A percentile compares a stretch with the other conserved stretches of the same genome.
These are phyloP conservation scores for Kwoniella bestiolae DNA, from an alignment of 768 basidiomycete species.

Conservation along the genomic window DNA sequence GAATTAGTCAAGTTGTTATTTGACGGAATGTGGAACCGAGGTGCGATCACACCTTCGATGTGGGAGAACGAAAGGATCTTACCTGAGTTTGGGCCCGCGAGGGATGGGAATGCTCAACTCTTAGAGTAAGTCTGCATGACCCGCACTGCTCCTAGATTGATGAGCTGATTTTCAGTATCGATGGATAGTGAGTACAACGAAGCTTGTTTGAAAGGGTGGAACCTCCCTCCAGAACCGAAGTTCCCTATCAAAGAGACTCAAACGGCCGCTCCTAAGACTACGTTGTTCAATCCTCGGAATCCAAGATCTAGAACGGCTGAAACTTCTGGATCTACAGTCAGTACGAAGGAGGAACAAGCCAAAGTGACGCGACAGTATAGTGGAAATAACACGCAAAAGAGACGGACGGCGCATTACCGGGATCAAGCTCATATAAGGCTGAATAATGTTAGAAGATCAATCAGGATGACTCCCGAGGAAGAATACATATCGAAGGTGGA, in stretches of 20 bases:
- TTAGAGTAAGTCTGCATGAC: constrained; percentile 16
- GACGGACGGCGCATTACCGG: background rate
- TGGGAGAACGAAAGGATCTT: constrained; percentile 25
- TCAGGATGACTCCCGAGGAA: constrained; percentile 1
- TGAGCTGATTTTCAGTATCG: background rate
- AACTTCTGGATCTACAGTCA: background rate
- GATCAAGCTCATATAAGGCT: constrained; percentile 7
- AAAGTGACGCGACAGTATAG: background rate
- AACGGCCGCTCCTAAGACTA: background rate
- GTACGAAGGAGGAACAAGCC: background rate
- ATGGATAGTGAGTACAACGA: constrained; percentile 10
- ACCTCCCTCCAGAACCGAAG: background rate
- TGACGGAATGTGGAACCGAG: constrained; percentile 14
- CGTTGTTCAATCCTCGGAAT: constrained; percentile 9
- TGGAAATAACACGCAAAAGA: background rate
- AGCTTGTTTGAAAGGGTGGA: background rate
- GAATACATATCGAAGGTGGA: constrained; percentile 8
- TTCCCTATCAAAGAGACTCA: constrained; percentile 10
- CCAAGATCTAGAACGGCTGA: background rate
- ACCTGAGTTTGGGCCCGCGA: constrained; percentile 4
- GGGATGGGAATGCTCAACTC: constrained; percentile 1
- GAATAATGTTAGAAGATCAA: background rate
- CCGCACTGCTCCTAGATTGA: too few species aligned
- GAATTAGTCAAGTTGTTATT: background rate
- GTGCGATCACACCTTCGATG: constrained; percentile 14